These are phyloP conservation scores for Byssoonygena ceratinophila DNA, from an alignment of 2,329 filamentous ascomycete genomes.

Conservation along the genomic window DNA sequence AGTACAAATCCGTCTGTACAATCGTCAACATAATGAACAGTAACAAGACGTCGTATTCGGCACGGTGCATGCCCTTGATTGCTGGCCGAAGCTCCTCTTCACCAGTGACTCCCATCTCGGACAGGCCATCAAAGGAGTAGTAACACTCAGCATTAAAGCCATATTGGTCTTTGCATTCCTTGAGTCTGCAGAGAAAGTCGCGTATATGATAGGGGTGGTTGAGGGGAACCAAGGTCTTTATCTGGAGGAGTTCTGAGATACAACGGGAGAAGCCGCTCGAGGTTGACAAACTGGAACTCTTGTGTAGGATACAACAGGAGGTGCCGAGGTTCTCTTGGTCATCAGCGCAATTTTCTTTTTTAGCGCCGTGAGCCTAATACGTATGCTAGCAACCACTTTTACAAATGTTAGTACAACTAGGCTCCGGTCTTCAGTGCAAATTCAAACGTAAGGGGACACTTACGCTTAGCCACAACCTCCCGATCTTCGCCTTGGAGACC, in stretches of 20 bases:
- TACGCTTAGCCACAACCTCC: constrained; percentile 41
- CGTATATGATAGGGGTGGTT: not conserved
- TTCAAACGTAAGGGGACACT: constrained; percentile 22
- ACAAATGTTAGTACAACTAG: constrained; percentile 20
- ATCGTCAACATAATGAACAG: too few species aligned
- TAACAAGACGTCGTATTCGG: too few species aligned
- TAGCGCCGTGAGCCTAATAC: constrained; percentile 37
- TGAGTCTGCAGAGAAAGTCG: not conserved
- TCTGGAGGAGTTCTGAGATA: constrained; percentile 17
- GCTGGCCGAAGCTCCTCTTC: too few species aligned
- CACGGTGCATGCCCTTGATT: too few species aligned
- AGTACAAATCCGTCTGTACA: too few species aligned
- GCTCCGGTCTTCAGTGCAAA: not conserved
- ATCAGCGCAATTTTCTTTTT: constrained; percentile 42
- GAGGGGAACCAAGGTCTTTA: not conserved
- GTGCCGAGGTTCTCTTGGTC: constrained; percentile 37
- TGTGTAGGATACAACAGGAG: constrained; percentile 13
- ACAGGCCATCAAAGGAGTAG: too few species aligned
- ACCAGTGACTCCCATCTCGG: too few species aligned
- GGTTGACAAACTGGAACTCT: not conserved
- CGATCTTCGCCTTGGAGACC: constrained; percentile 39
- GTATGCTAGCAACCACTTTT: constrained; percentile 42
- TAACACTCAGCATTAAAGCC: too few species aligned
- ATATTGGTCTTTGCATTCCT: not conserved
- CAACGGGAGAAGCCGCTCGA: constrained; percentile 25